Conservation (phyloP, 257 asterid genomes). For the Nicotiana benthamiana region DNA sequence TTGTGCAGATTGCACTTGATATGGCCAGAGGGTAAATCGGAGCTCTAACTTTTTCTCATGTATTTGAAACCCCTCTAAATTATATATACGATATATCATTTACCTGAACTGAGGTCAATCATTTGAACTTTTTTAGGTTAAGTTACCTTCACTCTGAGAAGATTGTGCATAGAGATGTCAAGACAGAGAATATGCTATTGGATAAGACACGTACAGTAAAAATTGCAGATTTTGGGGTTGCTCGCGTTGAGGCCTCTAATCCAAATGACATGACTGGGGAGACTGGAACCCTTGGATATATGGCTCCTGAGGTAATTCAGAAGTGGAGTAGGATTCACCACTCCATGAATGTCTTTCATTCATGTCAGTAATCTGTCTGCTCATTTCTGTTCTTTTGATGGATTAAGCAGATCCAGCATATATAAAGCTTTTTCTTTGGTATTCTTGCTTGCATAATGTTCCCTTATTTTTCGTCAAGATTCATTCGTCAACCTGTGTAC, state of each 20-base stretch:
- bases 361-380: not conserved
- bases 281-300: slow-evolving; percentile 87
- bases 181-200: slow-evolving; percentile 80
- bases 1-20: slow-evolving; percentile 79
- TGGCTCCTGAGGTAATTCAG: slow-evolving; percentile 83
- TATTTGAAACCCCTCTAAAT: not conserved
- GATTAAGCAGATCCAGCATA: not conserved
- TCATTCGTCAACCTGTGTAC: not conserved
- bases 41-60: not conserved
- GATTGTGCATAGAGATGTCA: slow-evolving; percentile 83
- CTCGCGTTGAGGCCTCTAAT: slow-evolving; percentile 86
- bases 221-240: slow-evolving; percentile 90
- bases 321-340: not conserved
- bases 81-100: not conserved
- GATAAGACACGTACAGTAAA: slow-evolving; percentile 71
- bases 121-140: slow-evolving; percentile 36
- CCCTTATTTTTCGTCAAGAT: not conserved
- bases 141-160: slow-evolving; percentile 81
- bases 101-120: not conserved
- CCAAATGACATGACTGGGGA: slow-evolving; percentile 93
- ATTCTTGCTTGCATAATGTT: not conserved
- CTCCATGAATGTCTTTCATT: not conserved
- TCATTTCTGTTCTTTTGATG: not conserved
- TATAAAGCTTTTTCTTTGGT: not conserved
- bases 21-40: slow-evolving; percentile 67